phyloP scores from a whole-genome alignment of 2,329 filamentous ascomycete species.

The Fusarium armeniacum region DNA sequence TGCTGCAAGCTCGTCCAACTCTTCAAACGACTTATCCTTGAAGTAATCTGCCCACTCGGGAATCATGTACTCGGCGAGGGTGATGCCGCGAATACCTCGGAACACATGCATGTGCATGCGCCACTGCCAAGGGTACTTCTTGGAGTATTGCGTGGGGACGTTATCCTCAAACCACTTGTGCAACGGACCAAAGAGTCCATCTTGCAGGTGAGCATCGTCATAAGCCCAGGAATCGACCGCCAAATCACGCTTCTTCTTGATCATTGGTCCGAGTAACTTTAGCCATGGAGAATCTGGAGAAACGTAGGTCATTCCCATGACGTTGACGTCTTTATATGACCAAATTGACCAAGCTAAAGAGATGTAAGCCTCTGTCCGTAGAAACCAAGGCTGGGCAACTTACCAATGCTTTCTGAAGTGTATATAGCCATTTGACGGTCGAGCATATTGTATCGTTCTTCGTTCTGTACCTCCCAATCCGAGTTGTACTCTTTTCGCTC shows the following conservation, averaged over 20 bases:
- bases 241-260: slow-evolving; percentile 67
- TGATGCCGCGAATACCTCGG: slow-evolving; percentile 56
- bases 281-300: slow-evolving; percentile 63
- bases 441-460: slow-evolving; percentile 58
- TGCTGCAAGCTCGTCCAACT: slow-evolving; percentile 67
- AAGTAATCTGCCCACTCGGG: slow-evolving; percentile 70
- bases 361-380: not conserved
- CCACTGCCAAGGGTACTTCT: slow-evolving; percentile 64
- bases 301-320: slow-evolving; percentile 67
- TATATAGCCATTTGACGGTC: slow-evolving; percentile 58
- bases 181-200: slow-evolving; percentile 56
- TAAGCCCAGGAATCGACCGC: slow-evolving; percentile 69
- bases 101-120: slow-evolving; percentile 64
- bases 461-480: slow-evolving; percentile 49
- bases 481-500: slow-evolving; percentile 54
- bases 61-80: slow-evolving; percentile 63
- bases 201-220: slow-evolving; percentile 50
- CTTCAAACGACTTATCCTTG: slow-evolving; percentile 61
- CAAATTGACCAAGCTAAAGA: slow-evolving; percentile 68
- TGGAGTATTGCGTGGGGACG: slow-evolving; percentile 59
- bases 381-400: fast-evolving
- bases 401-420: slow-evolving; percentile 45
- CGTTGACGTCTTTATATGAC: slow-evolving; percentile 69
- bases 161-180: slow-evolving; percentile 60
- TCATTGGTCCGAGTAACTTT: slow-evolving; percentile 63